Evolutionary conservation across 2,329 filamentous ascomycete species (phyloP).

Genomic region (Rhinocladiella similis): DNA sequence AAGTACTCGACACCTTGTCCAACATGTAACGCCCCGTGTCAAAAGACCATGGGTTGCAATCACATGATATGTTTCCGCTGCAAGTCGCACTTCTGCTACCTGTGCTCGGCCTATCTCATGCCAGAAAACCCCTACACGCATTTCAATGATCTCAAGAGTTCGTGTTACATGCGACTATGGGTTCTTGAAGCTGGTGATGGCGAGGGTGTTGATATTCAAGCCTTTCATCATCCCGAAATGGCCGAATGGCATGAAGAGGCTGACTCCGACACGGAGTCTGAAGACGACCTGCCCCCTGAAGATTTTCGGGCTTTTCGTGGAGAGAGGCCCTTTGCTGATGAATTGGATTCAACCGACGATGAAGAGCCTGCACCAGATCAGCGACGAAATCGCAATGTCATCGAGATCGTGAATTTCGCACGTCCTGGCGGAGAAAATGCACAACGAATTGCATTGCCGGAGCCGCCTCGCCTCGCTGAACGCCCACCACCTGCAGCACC

Average conservation of each 20-base stretch:
- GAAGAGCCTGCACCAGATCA: slow-evolving; percentile 40
- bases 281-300: slow-evolving; percentile 24
- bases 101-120: slow-evolving; percentile 85
- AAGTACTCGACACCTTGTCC: slow-evolving; percentile 84
- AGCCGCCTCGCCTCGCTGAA: slow-evolving; percentile 6
- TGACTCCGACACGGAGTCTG: slow-evolving; percentile 24
- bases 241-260: slow-evolving; percentile 37
- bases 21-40: slow-evolving; percentile 77
- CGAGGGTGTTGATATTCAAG: slow-evolving; percentile 35
- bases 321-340: slow-evolving; percentile 20
- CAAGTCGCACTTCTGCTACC: slow-evolving; percentile 89
- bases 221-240: slow-evolving; percentile 25
- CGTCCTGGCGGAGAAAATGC: slow-evolving; percentile 18
- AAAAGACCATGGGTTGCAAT: slow-evolving; percentile 93
- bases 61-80: slow-evolving; percentile 95
- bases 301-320: slow-evolving; percentile 10
- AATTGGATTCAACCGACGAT: slow-evolving; percentile 32
- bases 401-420: slow-evolving; percentile 32
- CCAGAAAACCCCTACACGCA: slow-evolving; percentile 71
- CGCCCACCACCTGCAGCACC: slow-evolving; percentile 19
- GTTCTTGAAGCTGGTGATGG: slow-evolving; percentile 81
- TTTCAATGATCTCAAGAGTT: slow-evolving; percentile 48
- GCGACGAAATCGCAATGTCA: slow-evolving; percentile 33
- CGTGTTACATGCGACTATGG: slow-evolving; percentile 86
- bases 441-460: slow-evolving; percentile 24